Percentiles rank a stretch among this genome's conserved stretches.
Evolutionary conservation across 1,284 basidiomycete species (phyloP).

Genomic region (Heliocybe sulcata): DNA sequence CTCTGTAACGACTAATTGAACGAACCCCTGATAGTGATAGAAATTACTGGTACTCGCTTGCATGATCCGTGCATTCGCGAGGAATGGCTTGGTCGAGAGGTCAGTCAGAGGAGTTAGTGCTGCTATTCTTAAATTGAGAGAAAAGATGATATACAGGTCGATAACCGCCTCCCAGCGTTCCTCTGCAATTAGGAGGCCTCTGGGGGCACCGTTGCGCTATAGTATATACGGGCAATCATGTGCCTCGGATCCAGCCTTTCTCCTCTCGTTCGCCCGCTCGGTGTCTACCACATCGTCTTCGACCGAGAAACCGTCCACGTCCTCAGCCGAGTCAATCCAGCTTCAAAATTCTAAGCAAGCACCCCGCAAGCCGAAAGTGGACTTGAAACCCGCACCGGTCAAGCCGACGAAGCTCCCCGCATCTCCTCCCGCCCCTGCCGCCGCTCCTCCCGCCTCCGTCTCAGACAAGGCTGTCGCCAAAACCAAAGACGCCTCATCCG

Average conservation of each 20-base stretch:
- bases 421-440: neutral
- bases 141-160: neutral
- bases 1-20: neutral
- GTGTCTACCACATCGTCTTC: conserved; percentile 18
- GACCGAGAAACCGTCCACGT: conserved; percentile 7
- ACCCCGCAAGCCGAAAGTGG: conserved; percentile 46
- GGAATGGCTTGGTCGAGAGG: conserved; percentile 26
- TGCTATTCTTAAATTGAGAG: neutral
- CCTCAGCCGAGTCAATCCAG: conserved; percentile 1
- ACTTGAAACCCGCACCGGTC: conserved; percentile 57
- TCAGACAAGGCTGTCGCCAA: conserved; percentile 2
- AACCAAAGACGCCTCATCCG: conserved; percentile 2
- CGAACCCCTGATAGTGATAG: neutral
- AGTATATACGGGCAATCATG: neutral
- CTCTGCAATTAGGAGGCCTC: neutral
- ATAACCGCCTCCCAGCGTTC: neutral
- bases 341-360: conserved; percentile 14
- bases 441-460: conserved; percentile 1
- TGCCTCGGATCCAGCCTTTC: neutral
- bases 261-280: conserved; percentile 11
- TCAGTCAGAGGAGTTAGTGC: conserved; percentile 7
- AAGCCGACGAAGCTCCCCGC: conserved; percentile 32
- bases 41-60: conserved; percentile 6
- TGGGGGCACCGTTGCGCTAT: neutral
- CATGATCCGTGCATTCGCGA: conserved; percentile 24